Evolutionary conservation across 129 eudicot species (phyloP), one percentile per base, ranked within the genome.

Genomic region (Silybum marianum): DNA sequence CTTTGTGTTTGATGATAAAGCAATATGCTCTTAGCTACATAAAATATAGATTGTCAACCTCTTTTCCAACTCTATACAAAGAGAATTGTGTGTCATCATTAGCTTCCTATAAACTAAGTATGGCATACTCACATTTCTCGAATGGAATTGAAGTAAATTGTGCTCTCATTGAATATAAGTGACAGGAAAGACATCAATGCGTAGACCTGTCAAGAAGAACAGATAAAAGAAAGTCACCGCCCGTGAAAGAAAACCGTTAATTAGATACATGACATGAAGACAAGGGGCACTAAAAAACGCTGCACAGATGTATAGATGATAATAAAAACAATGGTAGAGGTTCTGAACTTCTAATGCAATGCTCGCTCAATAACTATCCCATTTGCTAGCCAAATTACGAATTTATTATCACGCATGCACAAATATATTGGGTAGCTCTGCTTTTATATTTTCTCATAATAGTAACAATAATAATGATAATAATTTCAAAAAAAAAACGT

Each of bases 161-260:
- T 85, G 36, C 83, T 83, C 77, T 81, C 84, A 60, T 85, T 90
- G 74, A 86, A 80, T 39, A 92, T 73, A 44, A 95, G 93, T 71
- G 99, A 86, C 84, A 95, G 78, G 91, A 95, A 95, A 78, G 99
- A 95, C 86, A 85, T 92, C 80, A 90, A 85, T 39, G 97, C 97
- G 80, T 95, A 95, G 39, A 95, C 89, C 89, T 86, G 89, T 32
- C 62, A 88, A 62, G 66, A 69, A 36, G 39, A 71, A 66, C 4
- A 72, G 74, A 51, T 19, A 21, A 30, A n/a, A 42, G 74, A 5
- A 54, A 24, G 66, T 46, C 3, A 80, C 71, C 44, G 62, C 5
- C 12, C 21, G 39, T 62, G 39, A 32, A 36, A 22, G 24, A 39
- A 51, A 68, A 78, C 48, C 3, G 8, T 65, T 34, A 13, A 73